Evolutionary conservation across 179 eudicot genomes (phyloP).

Genomic region (Beta lomatogona): DNA sequence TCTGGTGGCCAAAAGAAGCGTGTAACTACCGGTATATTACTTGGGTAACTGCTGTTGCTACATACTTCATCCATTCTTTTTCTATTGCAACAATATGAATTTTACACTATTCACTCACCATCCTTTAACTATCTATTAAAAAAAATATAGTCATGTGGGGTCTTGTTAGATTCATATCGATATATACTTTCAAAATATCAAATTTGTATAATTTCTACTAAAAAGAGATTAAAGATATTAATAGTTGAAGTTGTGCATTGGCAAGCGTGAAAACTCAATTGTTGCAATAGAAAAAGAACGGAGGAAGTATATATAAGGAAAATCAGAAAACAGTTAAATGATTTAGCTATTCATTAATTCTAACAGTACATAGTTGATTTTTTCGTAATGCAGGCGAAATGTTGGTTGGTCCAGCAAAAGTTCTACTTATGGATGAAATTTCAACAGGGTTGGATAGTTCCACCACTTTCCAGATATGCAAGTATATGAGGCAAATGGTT

Average conservation of each 20-base stretch:
- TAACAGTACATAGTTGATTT: not conserved
- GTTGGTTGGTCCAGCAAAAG: conserved; percentile 42
- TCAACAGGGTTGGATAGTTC: conserved; percentile 46
- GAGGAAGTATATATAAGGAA: not conserved
- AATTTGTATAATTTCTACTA: too few species aligned
- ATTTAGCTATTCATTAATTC: not conserved
- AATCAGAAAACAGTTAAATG: not conserved
- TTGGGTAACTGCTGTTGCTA: not conserved
- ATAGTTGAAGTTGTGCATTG: too few species aligned
- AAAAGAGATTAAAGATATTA: too few species aligned
- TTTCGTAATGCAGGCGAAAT: conserved; percentile 37
- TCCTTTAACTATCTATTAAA: too few species aligned
- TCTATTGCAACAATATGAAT: too few species aligned
- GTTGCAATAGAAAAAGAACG: too few species aligned
- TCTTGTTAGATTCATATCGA: too few species aligned
- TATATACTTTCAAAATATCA: too few species aligned
- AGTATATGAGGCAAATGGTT: conserved; percentile 32
- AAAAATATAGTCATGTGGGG: too few species aligned
- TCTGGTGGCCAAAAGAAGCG: conserved; percentile 48
- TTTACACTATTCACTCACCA: too few species aligned
- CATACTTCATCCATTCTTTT: too few species aligned
- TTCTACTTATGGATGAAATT: conserved; percentile 43
- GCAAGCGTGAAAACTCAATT: too few species aligned
- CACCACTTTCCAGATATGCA: conserved; percentile 39
- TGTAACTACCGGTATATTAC: conserved; percentile 35